phyloP scores from a whole-genome alignment of 2,329 filamentous ascomycete genomes.

The Bipolaris cookei region DNA sequence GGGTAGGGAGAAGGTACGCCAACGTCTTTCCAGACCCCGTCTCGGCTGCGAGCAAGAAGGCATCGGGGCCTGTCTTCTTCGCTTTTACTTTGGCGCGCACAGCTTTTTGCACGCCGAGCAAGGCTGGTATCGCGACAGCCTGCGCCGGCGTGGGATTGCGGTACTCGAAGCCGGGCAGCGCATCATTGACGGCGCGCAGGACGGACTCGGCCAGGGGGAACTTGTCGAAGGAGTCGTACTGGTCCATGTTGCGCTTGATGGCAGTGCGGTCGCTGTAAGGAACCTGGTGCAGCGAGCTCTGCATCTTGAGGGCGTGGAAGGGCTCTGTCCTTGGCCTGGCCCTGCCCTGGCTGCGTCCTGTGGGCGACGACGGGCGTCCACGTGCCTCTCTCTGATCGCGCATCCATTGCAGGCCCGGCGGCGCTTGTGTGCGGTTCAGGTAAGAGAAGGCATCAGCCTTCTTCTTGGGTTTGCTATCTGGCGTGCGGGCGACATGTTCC shows the following conservation, averaged over 20 bases:
- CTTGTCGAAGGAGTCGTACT: constrained; percentile 79
- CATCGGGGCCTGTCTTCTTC: constrained; percentile 56
- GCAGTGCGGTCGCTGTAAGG: constrained; percentile 72
- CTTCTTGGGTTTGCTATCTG: constrained; percentile 32
- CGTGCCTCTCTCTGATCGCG: constrained; percentile 18
- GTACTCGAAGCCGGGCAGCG: constrained; percentile 75
- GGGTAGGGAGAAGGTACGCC: constrained; percentile 83
- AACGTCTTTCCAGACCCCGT: constrained; percentile 97
- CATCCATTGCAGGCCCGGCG: constrained; percentile 30
- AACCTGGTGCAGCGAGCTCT: constrained; percentile 75
- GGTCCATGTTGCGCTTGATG: constrained; percentile 66
- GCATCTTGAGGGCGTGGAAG: constrained; percentile 93
- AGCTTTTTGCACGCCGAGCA: constrained; percentile 66
- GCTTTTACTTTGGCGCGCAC: constrained; percentile 37
- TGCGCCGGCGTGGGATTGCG: constrained; percentile 88
- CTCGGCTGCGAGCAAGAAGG: constrained; percentile 89
- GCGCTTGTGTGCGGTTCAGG: constrained; percentile 44
- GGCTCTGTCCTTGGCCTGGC: constrained; percentile 53
- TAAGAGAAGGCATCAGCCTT: constrained; percentile 42
- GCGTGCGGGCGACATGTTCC: constrained; percentile 38
- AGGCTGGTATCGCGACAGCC: constrained; percentile 81
- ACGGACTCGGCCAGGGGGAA: constrained; percentile 77
- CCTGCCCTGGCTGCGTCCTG: constrained; percentile 31
- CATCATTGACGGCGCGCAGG: constrained; percentile 76
- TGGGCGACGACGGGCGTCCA: constrained; percentile 12